Evolutionary conservation across 139 green algal genomes (phyloP).

Genomic region (Closterium sp.): DNA sequence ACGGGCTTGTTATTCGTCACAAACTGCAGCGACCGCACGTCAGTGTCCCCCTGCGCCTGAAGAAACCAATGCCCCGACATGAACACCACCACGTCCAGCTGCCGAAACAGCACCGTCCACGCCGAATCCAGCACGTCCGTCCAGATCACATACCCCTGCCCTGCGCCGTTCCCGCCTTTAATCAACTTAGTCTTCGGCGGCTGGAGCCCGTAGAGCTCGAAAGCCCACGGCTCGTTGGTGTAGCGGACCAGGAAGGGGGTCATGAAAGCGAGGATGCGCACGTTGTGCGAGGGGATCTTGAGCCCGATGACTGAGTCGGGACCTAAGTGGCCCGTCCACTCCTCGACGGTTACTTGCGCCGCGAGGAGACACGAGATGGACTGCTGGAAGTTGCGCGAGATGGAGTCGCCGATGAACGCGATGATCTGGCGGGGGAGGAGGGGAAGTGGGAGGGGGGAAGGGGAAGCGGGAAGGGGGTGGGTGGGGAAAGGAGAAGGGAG

Average conservation of each 20-base stretch:
- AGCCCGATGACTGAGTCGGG: neutral
- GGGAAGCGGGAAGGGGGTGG: no score
- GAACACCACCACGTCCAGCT: neutral
- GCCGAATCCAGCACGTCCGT: neutral
- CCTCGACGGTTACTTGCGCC: neutral
- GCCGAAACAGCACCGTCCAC: neutral
- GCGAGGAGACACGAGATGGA: conserved; percentile 3
- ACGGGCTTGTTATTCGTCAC: neutral
- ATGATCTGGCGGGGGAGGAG: neutral
- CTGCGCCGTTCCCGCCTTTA: neutral
- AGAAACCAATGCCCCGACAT: conserved; percentile 9
- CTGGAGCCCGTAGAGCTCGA: neutral
- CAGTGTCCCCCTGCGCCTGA: neutral
- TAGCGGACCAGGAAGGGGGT: neutral
- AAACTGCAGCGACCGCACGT: neutral
- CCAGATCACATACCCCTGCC: neutral
- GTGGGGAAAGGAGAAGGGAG: no score
- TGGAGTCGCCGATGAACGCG: conserved; percentile 1
- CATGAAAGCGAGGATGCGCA: neutral
- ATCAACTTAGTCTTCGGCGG: neutral
- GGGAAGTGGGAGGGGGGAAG: no score
- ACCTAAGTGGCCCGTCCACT: neutral
- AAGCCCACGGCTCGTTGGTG: neutral
- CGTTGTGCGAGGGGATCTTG: neutral
- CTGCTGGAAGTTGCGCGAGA: neutral